These are phyloP conservation scores for Pachysandra terminalis DNA, from an alignment of 164 flowering plant genomes.

Conservation along the genomic window DNA sequence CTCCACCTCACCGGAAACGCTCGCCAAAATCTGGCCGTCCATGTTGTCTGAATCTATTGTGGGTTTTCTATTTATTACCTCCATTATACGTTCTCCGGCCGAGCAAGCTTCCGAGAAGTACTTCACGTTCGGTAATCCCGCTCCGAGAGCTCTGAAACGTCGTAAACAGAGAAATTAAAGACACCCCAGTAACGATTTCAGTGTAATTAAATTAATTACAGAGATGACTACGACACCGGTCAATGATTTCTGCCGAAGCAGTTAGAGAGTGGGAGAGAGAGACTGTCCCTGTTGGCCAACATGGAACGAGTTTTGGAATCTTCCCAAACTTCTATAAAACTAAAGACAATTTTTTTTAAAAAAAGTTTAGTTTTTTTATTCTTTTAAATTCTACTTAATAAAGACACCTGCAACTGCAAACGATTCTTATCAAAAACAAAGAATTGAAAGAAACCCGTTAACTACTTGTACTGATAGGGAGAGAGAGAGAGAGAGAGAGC, in stretches of 20 bases:
- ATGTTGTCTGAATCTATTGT: constrained; percentile 63
- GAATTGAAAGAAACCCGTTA: no score
- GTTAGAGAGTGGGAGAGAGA: neutral
- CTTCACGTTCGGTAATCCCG: constrained; percentile 68
- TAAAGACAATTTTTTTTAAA: no score
- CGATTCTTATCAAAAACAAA: no score
- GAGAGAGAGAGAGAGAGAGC: no score
- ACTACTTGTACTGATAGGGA: neutral
- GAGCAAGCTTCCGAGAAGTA: constrained; percentile 69
- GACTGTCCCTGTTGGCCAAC: no score
- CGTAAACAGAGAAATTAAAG: neutral
- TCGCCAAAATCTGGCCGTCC: constrained; percentile 52
- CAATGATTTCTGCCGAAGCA: neutral
- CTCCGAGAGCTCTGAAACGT: constrained; percentile 53
- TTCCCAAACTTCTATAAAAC: no score
- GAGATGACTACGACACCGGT: no score
- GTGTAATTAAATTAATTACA: neutral
- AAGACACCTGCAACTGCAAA: no score
- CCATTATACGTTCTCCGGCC: constrained; percentile 65
- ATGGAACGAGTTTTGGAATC: no score
- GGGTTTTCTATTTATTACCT: constrained; percentile 69
- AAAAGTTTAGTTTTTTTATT: no score
- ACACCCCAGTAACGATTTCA: neutral
- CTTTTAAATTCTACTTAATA: no score
- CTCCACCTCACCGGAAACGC: constrained; percentile 61